Evolutionary conservation across 129 eudicot species (phyloP).

Genomic region (Sambucus nigra): DNA sequence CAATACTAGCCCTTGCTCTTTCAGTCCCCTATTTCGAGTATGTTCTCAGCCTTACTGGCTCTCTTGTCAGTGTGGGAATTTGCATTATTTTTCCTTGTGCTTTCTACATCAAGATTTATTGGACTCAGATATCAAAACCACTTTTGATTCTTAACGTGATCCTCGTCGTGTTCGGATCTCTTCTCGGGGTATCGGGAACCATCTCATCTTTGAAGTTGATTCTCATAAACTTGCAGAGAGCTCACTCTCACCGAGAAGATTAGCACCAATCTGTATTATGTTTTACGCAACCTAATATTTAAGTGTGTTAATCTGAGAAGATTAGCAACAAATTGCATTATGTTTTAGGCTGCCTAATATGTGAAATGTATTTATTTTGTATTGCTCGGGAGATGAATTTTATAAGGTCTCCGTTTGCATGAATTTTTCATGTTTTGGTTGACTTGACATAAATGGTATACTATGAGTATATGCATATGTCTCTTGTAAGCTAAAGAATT

Average conservation of each 20-base stretch:
- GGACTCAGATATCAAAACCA: slow-evolving; percentile 33
- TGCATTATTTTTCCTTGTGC: slow-evolving; percentile 56
- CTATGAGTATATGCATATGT: no score
- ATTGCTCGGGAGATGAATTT: no score
- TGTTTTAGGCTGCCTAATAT: no score
- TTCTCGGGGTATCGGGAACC: slow-evolving; percentile 59
- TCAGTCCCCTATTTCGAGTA: slow-evolving; percentile 74
- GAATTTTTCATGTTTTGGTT: no score
- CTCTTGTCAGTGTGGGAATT: slow-evolving; percentile 58
- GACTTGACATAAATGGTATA: no score
- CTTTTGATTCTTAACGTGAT: slow-evolving; percentile 31
- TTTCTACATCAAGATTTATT: slow-evolving; percentile 70
- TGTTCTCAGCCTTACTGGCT: slow-evolving; percentile 84
- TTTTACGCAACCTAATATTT: no score
- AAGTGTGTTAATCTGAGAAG: no score
- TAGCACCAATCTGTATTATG: no score
- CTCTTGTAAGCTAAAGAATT: no score
- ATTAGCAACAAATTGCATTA: no score
- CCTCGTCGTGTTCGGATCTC: slow-evolving; percentile 32
- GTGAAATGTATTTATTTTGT: no score
- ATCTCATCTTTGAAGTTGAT: slow-evolving; percentile 61
- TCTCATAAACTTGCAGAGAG: slow-evolving; percentile 25
- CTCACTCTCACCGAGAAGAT: not conserved
- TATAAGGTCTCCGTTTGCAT: no score
- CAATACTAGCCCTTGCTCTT: slow-evolving; percentile 58